phyloP scores from a whole-genome alignment of 2,329 filamentous ascomycete genomes.

The Lasiodiplodia sp. region DNA sequence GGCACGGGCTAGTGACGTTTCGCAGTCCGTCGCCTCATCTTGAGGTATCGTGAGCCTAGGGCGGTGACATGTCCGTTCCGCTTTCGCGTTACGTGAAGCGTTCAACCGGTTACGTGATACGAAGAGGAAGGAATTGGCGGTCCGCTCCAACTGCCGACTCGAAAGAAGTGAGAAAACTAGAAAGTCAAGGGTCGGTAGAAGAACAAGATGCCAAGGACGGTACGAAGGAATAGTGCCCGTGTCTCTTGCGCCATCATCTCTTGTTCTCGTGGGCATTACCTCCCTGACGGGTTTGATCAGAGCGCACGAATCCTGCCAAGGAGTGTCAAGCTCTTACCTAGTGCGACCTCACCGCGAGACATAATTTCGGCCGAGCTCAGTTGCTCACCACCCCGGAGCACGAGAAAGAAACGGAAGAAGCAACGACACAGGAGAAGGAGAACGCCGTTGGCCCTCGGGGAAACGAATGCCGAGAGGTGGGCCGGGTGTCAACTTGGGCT shows the following conservation, averaged over 20 bases:
- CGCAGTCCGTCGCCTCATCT: background rate
- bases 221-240: background rate
- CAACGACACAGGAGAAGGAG: background rate
- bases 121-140: background rate
- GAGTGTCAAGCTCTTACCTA: background rate
- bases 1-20: background rate
- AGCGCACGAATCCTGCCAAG: background rate
- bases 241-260: background rate
- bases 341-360: background rate
- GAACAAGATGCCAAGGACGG: background rate
- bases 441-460: slow-evolving; percentile 1
- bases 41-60: background rate
- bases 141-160: background rate
- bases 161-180: background rate
- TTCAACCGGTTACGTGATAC: background rate
- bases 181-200: background rate
- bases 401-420: slow-evolving; percentile 1
- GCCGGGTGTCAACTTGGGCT: background rate
- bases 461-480: slow-evolving; percentile 10
- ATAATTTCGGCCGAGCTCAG: background rate
- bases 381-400: background rate
- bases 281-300: background rate
- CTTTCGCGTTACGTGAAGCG: background rate
- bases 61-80: background rate
- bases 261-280: background rate